Percentiles rank a stretch among this genome's conserved stretches.
Evolutionary conservation across 805 yeast species (phyloP).

Genomic region (Saturnispora galanensis): DNA sequence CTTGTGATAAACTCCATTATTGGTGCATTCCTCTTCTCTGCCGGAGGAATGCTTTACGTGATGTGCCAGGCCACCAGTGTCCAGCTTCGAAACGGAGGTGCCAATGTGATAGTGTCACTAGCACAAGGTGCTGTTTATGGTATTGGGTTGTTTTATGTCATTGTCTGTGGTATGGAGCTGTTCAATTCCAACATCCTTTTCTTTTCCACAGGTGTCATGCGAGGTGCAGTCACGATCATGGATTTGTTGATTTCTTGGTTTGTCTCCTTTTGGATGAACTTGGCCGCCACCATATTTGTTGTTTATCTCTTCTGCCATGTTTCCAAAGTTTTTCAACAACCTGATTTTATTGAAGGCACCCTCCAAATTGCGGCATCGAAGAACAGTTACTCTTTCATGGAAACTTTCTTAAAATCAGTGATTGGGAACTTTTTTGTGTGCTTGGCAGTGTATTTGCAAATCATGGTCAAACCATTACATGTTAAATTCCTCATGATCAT

Average conservation of each 20-base stretch:
- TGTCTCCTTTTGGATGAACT: constrained; percentile 57
- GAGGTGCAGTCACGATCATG: constrained; percentile 59
- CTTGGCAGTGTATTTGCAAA: constrained; percentile 64
- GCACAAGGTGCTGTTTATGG: constrained; percentile 58
- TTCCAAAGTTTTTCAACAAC: constrained; percentile 38
- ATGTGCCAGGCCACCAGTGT: constrained; percentile 45
- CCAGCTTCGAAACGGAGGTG: constrained; percentile 26
- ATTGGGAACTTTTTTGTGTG: constrained; percentile 75
- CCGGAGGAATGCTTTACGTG: constrained; percentile 65
- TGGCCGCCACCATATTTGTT: constrained; percentile 56
- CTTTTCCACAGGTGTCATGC: constrained; percentile 55
- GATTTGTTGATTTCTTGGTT: constrained; percentile 59
- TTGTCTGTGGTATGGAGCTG: constrained; percentile 64
- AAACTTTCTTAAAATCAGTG: constrained; percentile 58
- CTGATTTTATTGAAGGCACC: constrained; percentile 38
- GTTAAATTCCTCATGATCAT: constrained; percentile 57
- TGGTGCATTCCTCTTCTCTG: constrained; percentile 60
- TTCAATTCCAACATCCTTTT: constrained; percentile 68
- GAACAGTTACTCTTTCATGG: constrained; percentile 38
- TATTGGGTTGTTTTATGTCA: constrained; percentile 66
- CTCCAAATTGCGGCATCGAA: constrained; percentile 36
- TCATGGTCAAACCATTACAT: constrained; percentile 72
- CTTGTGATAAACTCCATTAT: constrained; percentile 53
- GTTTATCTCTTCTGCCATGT: constrained; percentile 53
- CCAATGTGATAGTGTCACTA: constrained; percentile 45